Percentiles rank a stretch among this genome's conserved stretches.
These are phyloP conservation scores for Wallacemonas sp. DNA, from an alignment of 208 protist species.

Conservation along the genomic window DNA sequence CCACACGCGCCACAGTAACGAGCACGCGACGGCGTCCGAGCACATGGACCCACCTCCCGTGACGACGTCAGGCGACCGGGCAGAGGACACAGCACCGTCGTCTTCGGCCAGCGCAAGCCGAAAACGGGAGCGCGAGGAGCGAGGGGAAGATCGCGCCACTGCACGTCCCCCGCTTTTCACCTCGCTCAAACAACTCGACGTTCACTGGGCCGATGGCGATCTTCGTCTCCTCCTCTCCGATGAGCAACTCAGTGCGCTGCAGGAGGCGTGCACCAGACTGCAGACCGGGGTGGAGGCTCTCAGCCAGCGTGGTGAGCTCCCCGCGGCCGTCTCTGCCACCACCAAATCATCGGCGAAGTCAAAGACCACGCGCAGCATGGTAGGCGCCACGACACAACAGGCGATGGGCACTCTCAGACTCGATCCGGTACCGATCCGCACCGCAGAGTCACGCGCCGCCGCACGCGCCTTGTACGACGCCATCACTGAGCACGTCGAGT, in stretches of 20 bases:
- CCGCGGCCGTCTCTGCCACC: no score
- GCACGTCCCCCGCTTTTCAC: not conserved
- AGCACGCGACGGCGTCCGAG: not conserved
- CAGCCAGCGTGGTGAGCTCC: no score
- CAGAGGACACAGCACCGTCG: no score
- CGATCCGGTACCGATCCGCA: not conserved
- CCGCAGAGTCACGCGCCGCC: not conserved
- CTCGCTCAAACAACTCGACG: not conserved
- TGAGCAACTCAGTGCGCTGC: not conserved
- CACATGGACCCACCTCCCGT: not conserved
- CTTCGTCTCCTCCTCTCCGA: not conserved
- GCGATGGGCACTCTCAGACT: not conserved
- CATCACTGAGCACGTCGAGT: not conserved
- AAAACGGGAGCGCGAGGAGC: not conserved
- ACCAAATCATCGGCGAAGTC: no score
- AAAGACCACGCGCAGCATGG: no score
- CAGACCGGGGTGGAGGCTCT: not conserved
- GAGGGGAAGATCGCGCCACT: not conserved
- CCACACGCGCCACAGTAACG: not conserved
- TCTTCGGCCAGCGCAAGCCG: not conserved
- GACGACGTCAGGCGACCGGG: no score
- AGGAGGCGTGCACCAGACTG: not conserved
- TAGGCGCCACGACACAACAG: not conserved
- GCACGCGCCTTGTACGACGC: not conserved
- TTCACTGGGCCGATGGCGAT: slow-evolving; percentile 3